Evolutionary conservation across 768 basidiomycete genomes (phyloP), one percentile per base, ranked within the genome.

Genomic region (Multifurca ochricompacta): DNA sequence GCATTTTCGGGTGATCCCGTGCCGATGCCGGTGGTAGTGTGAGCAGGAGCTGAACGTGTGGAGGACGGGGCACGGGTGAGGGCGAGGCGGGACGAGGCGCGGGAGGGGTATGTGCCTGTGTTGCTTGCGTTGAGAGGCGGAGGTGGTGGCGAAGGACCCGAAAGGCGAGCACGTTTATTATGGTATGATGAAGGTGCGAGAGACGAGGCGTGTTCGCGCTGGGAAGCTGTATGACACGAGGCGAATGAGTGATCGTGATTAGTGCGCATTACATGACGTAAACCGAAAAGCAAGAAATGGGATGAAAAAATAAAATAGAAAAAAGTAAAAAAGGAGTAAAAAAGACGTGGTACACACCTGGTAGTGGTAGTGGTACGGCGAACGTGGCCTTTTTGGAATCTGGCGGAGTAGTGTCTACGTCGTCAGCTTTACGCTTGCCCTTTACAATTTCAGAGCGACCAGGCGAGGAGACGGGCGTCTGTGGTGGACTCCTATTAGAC

Each of bases 371-470:
- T n/a, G n/a, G n/a, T 49, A 78, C 73, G 37, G 81, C 81, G 64
- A 86, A 87, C 6, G 82, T 86, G 35, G 85, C 72, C 46, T 70
- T 75, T 74, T 78, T 54, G 2, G 73, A 77, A 63, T 84, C 83
- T 6, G 84, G 82, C 31, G 84, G 83, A 3, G 85, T 85, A 30
- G 76, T 70, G 56, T 82, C 83, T n/a, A 80, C 71, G 59, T 87
- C 85, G 40, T 85, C 83, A 6, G 83, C 85, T 64, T 87, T 88
- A 56, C 86, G 73, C 66, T 88, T 88, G 6, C 82, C 82, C 61
- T 73, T 79, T 31, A 68, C 64, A 54, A 66, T 68, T 53, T 73
- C 68, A 49, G 69, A 67, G 3, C 61, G 54, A 37, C 61, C 61
- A 27, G 48, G 54, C 3, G 54, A 51, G 1, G 48, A 44, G 1